A percentile compares a stretch with the other conserved stretches of the same genome.
Evolutionary conservation across 225 moss, liverwort and hornwort species (phyloP).

Genomic region (Physcomitrellopsis africana): DNA sequence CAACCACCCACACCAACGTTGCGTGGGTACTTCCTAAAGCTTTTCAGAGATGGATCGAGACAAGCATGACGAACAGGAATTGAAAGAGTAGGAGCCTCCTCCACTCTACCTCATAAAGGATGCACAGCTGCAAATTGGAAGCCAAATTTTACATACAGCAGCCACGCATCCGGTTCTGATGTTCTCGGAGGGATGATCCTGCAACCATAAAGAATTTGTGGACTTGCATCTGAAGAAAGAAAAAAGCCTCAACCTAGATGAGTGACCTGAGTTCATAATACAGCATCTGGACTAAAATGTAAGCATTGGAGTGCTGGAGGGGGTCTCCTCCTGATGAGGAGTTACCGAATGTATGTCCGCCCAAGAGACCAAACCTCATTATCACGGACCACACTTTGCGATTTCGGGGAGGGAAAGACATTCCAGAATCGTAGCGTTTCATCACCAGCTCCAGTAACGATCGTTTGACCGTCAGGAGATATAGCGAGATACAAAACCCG

Average conservation of each 20-base stretch:
- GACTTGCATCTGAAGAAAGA: conserved; percentile 24
- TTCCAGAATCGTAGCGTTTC: conserved; percentile 99
- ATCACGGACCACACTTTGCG: conserved; percentile 92
- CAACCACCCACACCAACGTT: background rate
- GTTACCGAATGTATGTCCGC: conserved; percentile 90
- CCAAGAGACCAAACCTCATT: conserved; percentile 96
- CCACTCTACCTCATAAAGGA: conserved; percentile 36
- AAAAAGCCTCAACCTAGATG: conserved; percentile 33
- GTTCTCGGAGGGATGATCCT: conserved; percentile 31
- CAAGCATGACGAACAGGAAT: conserved; percentile 28
- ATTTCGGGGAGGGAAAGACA: conserved; percentile 95
- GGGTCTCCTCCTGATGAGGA: background rate
- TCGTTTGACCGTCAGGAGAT: conserved; percentile 96
- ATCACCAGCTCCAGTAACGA: conserved; percentile 97
- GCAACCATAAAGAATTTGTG: conserved; percentile 40
- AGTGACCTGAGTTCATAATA: conserved; percentile 42
- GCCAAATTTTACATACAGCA: conserved; percentile 56
- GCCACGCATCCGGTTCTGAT: conserved; percentile 36
- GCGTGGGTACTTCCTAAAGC: conserved; percentile 5
- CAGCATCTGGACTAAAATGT: conserved; percentile 35
- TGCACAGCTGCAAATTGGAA: conserved; percentile 46
- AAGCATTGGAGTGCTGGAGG: background rate
- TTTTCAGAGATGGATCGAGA: conserved; percentile 8
- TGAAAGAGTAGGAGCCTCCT: conserved; percentile 11
- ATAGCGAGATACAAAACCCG: conserved; percentile 94